Percentiles rank a stretch among this genome's conserved stretches.
Evolutionary conservation across 805 yeast species (phyloP).

Genomic region (Clavispora santaluciae): DNA sequence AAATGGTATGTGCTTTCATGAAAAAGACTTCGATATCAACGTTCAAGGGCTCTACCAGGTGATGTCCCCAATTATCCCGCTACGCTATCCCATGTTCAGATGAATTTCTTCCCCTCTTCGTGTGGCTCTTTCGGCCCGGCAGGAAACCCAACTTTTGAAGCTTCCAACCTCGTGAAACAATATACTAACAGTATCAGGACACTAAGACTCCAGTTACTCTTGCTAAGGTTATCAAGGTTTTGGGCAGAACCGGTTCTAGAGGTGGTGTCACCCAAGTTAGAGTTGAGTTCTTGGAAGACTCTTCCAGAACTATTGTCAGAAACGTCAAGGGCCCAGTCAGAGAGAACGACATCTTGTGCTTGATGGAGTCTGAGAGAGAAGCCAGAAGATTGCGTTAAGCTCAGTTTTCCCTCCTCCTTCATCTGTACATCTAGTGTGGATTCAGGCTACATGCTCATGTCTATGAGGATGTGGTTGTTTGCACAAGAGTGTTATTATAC

Average conservation of each 20-base stretch:
- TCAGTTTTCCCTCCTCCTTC: conserved; percentile 4
- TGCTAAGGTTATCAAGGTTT: conserved; percentile 98
- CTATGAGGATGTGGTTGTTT: neutral
- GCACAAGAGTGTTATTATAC: neutral
- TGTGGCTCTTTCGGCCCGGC: neutral
- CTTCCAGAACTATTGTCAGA: conserved; percentile 94
- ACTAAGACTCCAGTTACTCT: conserved; percentile 92
- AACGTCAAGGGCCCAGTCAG: conserved; percentile 97
- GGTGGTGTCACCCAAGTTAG: conserved; percentile 99
- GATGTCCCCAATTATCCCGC: neutral
- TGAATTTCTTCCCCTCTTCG: neutral
- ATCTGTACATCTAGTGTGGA: conserved; percentile 15
- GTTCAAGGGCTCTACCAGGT: neutral
- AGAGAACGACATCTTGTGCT: conserved; percentile 96
- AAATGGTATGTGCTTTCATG: conserved; percentile 15
- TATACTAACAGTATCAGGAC: conserved; percentile 32
- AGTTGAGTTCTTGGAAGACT: conserved; percentile 93
- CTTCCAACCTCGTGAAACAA: neutral
- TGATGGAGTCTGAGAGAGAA: conserved; percentile 99
- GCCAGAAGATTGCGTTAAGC: conserved; percentile 88
- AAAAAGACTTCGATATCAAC: neutral
- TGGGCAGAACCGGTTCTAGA: conserved; percentile 99
- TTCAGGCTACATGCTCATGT: neutral
- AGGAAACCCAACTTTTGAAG: neutral
- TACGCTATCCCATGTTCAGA: neutral